phyloP scores from a whole-genome alignment of 2,329 filamentous ascomycete genomes.

The Fusarium albidum region DNA sequence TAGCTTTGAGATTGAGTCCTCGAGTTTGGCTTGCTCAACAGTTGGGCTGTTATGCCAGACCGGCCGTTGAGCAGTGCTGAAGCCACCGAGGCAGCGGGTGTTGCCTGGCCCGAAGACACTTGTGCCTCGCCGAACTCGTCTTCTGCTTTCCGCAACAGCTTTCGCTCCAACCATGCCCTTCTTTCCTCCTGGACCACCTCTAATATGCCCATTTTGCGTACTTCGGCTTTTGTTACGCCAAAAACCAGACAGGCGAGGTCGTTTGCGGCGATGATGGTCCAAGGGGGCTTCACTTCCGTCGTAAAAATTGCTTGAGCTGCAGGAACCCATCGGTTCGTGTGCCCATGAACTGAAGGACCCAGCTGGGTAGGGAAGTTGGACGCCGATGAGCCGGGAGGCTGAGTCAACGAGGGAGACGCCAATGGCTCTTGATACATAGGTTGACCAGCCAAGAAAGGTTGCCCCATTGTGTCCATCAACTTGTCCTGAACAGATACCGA shows the following conservation, averaged over 20 bases:
- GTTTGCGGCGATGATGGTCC: constrained; percentile 96
- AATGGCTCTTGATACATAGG: constrained; percentile 47
- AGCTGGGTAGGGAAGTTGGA: constrained; percentile 57
- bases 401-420: constrained; percentile 53
- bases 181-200: constrained; percentile 93
- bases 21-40: constrained; percentile 83
- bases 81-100: constrained; percentile 52
- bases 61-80: constrained; percentile 72
- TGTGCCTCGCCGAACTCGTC: constrained; percentile 43
- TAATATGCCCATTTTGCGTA: constrained; percentile 92
- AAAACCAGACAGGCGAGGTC: constrained; percentile 97
- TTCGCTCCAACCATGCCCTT: constrained; percentile 87
- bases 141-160: constrained; percentile 67
- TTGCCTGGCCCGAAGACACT: constrained; percentile 46
- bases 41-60: constrained; percentile 82
- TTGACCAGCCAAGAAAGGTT: constrained; percentile 72
- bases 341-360: constrained; percentile 76
- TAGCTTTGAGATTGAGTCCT: constrained; percentile 63
- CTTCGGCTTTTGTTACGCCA: constrained; percentile 96
- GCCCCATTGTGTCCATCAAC: constrained; percentile 83
- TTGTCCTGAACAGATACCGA: constrained; percentile 80
- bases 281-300: constrained; percentile 88
- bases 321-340: constrained; percentile 88
- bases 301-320: constrained; percentile 97
- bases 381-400: constrained; percentile 49